A percentile compares a stretch with the other conserved stretches of the same genome.
Conservation (phyloP, 805 yeast genomes). For the Candida nemodendra region DNA sequence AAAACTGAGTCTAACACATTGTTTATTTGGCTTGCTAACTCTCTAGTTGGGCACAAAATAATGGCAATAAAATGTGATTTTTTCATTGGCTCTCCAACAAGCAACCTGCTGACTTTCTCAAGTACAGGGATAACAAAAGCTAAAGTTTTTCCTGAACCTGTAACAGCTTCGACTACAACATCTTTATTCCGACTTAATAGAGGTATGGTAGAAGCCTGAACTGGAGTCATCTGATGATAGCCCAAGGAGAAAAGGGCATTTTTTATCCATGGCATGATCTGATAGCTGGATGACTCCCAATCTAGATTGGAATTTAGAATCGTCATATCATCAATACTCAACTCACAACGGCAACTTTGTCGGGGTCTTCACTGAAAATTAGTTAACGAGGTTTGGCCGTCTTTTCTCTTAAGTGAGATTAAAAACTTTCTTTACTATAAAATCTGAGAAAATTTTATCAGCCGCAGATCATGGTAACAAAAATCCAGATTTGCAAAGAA, state of each 20-base stretch:
- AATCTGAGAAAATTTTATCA: constrained; percentile 2
- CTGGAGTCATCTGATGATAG: constrained; percentile 87
- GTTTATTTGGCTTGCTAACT: constrained; percentile 67
- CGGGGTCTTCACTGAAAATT: no score
- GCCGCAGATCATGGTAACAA: background rate
- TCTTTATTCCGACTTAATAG: constrained; percentile 80
- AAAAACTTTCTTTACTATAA: no score
- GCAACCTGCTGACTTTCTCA: constrained; percentile 51
- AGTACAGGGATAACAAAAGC: constrained; percentile 82
- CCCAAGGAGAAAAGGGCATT: constrained; percentile 77
- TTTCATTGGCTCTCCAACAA: constrained; percentile 32
- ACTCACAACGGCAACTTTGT: no score
- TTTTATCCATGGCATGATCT: constrained; percentile 65
- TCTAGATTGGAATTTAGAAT: background rate
- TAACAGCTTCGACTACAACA: constrained; percentile 95
- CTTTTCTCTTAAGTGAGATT: no score
- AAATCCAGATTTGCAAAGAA: background rate
- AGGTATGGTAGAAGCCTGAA: constrained; percentile 94
- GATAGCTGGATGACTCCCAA: constrained; percentile 58
- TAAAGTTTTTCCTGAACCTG: constrained; percentile 98
- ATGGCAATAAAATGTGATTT: constrained; percentile 72
- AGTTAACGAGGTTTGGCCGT: no score
- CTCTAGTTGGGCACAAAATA: constrained; percentile 69
- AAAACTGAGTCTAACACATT: constrained; percentile 61
- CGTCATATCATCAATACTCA: no score